phyloP scores from a whole-genome alignment of 169 alveolate species.

The Plasmodium malariae region DNA sequence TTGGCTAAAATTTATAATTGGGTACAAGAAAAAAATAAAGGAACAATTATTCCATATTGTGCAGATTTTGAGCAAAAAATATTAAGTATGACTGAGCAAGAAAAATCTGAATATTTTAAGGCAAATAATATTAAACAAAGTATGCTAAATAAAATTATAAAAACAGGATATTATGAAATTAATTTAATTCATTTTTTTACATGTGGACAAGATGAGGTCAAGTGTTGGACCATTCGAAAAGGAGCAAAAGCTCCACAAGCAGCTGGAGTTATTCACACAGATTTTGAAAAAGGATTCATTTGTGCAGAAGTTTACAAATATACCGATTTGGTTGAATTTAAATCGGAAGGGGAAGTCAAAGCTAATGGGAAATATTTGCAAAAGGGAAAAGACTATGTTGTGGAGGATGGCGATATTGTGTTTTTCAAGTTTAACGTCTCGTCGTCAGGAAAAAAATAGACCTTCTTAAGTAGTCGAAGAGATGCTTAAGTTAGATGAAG shows the following conservation, averaged over 20 bases:
- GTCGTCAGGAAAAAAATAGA: constrained; percentile 90
- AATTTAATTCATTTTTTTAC: constrained; percentile 98
- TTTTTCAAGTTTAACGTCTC: constrained; percentile 98
- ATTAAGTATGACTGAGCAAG: constrained; percentile 91
- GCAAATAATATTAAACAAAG: constrained; percentile 89
- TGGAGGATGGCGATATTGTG: constrained; percentile 97
- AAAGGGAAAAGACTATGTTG: constrained; percentile 97
- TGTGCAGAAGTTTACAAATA: constrained; percentile 97
- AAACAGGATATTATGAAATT: constrained; percentile 96
- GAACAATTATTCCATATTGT: constrained; percentile 98
- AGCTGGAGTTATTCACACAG: constrained; percentile 97
- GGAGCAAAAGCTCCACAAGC: constrained; percentile 98
- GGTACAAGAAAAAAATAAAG: constrained; percentile 97
- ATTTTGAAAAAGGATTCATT: constrained; percentile 99
- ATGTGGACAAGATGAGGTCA: constrained; percentile 99
- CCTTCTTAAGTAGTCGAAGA: too few species aligned
- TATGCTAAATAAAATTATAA: constrained; percentile 95
- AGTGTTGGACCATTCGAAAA: constrained; percentile 98
- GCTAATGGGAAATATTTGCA: constrained; percentile 94
- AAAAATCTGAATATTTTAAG: constrained; percentile 83
- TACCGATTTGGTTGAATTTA: constrained; percentile 90
- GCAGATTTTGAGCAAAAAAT: constrained; percentile 96
- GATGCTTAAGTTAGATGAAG: too few species aligned
- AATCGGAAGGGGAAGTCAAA: constrained; percentile 91
- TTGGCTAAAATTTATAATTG: constrained; percentile 96